Evolutionary conservation across 176 grass and related monocot species (phyloP).

Genomic region (Triticum urartu): DNA sequence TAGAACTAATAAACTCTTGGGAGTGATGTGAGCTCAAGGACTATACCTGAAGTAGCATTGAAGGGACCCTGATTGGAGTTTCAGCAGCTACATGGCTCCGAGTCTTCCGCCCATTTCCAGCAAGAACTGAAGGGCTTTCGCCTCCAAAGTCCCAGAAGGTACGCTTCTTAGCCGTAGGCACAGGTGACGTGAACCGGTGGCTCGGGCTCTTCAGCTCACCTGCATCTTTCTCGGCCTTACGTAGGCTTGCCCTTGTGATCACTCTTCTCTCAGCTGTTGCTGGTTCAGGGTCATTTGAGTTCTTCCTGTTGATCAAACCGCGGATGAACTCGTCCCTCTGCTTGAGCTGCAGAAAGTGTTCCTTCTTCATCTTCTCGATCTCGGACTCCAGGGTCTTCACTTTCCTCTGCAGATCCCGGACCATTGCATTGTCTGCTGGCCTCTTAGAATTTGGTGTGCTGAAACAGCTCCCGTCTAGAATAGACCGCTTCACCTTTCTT

Average conservation of each 20-base stretch:
- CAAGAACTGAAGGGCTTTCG: constrained; percentile 76
- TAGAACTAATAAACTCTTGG: not conserved
- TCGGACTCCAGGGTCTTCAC: constrained; percentile 65
- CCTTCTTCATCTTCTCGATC: constrained; percentile 78
- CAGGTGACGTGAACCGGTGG: constrained; percentile 70
- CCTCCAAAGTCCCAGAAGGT: constrained; percentile 90
- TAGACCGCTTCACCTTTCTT: constrained; percentile 60
- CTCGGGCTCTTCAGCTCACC: constrained; percentile 73
- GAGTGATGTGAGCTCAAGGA: constrained; percentile 3
- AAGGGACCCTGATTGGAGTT: constrained; percentile 43
- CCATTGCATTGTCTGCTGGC: constrained; percentile 30
- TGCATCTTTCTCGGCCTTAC: constrained; percentile 51
- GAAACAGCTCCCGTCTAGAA: constrained; percentile 67
- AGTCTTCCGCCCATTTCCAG: constrained; percentile 76
- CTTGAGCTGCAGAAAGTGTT: constrained; percentile 68
- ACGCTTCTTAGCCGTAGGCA: constrained; percentile 71
- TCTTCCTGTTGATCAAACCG: constrained; percentile 68
- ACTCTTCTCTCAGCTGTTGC: constrained; percentile 47
- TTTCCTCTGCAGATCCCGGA: constrained; percentile 61
- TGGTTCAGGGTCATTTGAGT: constrained; percentile 30
- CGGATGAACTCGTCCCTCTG: constrained; percentile 83
- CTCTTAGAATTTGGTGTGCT: constrained; percentile 64
- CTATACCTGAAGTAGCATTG: constrained; percentile 61
- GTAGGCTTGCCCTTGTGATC: constrained; percentile 57
- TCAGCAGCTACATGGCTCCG: constrained; percentile 71